These are phyloP conservation scores for Colletotrichum salicis DNA, from an alignment of 2,329 filamentous ascomycete species.

Conservation along the genomic window DNA sequence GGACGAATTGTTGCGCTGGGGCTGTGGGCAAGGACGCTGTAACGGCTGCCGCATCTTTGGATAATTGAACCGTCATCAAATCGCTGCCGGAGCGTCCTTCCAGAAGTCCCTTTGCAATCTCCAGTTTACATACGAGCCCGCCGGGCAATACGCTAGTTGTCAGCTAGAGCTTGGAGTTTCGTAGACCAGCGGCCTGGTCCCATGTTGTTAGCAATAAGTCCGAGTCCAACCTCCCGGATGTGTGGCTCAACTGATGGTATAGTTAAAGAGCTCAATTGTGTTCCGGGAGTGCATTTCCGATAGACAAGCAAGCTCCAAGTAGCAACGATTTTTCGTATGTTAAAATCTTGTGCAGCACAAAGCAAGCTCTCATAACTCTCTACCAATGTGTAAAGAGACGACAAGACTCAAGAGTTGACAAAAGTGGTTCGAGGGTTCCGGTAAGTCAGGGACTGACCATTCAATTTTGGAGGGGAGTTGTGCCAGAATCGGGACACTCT, in stretches of 20 bases:
- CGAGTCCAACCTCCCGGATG: not conserved
- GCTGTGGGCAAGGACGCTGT: slow-evolving; percentile 5
- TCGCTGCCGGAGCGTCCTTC: not conserved
- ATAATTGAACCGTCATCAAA: slow-evolving; percentile 5
- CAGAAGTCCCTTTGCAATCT: not conserved
- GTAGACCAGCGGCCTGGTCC: not conserved
- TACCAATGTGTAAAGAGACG: not conserved
- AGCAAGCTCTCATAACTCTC: not conserved
- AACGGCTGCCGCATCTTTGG: slow-evolving; percentile 9
- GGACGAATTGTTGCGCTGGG: not conserved
- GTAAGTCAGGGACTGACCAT: not conserved
- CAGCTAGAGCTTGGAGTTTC: not conserved
- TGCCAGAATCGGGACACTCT: not conserved
- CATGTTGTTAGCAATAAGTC: not conserved
- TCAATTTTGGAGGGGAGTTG: not conserved
- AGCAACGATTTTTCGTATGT: not conserved
- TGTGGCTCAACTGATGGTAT: not conserved
- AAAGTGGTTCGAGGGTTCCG: not conserved
- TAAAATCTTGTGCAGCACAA: not conserved
- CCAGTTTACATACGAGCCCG: not conserved
- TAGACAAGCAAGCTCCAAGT: no score
- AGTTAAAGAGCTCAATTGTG: not conserved
- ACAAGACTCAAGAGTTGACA: not conserved
- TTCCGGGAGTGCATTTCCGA: not conserved
- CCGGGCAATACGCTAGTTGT: not conserved